Evolutionary conservation across 495 filamentous ascomycete species (phyloP).

Genomic region (Diplogelasinospora grovesii): DNA sequence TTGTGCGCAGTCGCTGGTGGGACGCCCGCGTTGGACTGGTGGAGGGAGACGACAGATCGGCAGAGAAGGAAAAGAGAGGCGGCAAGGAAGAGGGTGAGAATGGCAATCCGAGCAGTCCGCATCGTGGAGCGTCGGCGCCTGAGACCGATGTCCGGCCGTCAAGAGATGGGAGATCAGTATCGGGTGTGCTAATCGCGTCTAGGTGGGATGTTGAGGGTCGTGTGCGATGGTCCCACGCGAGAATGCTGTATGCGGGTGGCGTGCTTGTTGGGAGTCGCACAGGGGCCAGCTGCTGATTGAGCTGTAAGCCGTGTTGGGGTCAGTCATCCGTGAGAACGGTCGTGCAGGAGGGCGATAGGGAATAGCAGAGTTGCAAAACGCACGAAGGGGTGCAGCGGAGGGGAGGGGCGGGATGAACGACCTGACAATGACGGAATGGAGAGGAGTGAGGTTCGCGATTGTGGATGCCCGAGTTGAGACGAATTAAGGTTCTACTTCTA

Average conservation of each 20-base stretch:
- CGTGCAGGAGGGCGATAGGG: too few relatives aligned
- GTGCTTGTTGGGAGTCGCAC: not conserved
- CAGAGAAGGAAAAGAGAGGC: slow-evolving; percentile 42
- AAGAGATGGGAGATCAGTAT: not conserved
- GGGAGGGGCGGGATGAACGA: too few relatives aligned
- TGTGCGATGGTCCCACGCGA: not conserved
- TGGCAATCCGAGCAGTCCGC: slow-evolving; percentile 40
- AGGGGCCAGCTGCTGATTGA: slow-evolving; percentile 3
- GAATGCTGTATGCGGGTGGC: not conserved
- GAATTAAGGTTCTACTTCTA: too few relatives aligned
- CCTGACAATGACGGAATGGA: too few relatives aligned
- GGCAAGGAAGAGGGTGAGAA: slow-evolving; percentile 39
- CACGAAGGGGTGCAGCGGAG: too few relatives aligned
- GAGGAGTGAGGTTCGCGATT: too few relatives aligned
- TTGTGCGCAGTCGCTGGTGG: slow-evolving; percentile 23
- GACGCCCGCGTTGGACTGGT: slow-evolving; percentile 18
- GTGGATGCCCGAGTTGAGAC: too few relatives aligned
- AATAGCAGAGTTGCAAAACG: too few relatives aligned
- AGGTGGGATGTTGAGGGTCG: too few relatives aligned
- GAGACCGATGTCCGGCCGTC: too few relatives aligned
- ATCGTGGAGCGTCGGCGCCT: slow-evolving; percentile 23
- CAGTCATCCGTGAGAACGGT: slow-evolving; percentile 4
- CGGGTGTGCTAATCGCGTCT: too few relatives aligned
- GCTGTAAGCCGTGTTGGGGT: slow-evolving; percentile 2
- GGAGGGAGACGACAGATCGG: slow-evolving; percentile 33